These are phyloP conservation scores for Oryza meyeriana DNA, from an alignment of 176 grass and related monocot genomes.

Conservation along the genomic window DNA sequence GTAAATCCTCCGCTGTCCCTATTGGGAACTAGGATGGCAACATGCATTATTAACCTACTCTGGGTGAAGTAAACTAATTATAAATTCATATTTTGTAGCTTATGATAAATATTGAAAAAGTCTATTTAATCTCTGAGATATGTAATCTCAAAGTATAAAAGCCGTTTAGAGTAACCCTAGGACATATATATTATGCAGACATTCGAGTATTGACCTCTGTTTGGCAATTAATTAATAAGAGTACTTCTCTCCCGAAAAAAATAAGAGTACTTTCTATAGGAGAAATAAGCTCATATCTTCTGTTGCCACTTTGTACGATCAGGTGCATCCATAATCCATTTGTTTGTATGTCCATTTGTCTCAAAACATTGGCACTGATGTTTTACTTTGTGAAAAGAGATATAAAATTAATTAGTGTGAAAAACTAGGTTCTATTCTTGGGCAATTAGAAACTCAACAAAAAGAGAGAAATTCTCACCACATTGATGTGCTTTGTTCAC, in stretches of 20 bases:
- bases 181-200: not conserved
- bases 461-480: not conserved
- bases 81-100: too few relatives aligned
- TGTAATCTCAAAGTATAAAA: too few relatives aligned
- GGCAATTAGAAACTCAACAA: not conserved
- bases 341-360: not conserved
- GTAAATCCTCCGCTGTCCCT: too few relatives aligned
- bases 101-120: too few relatives aligned
- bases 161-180: too few relatives aligned
- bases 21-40: too few relatives aligned
- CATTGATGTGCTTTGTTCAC: not conserved
- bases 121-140: too few relatives aligned
- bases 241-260: not conserved
- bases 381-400: not conserved
- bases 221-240: not conserved
- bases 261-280: not conserved
- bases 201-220: not conserved
- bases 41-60: too few relatives aligned
- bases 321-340: not conserved
- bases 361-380: not conserved
- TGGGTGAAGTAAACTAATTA: too few relatives aligned
- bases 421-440: not conserved
- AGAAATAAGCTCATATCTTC: not conserved
- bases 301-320: not conserved
- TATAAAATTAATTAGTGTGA: not conserved